Conservation (phyloP, 352 stramenopile genomes). For the Globisporangium paddicum region DNA sequence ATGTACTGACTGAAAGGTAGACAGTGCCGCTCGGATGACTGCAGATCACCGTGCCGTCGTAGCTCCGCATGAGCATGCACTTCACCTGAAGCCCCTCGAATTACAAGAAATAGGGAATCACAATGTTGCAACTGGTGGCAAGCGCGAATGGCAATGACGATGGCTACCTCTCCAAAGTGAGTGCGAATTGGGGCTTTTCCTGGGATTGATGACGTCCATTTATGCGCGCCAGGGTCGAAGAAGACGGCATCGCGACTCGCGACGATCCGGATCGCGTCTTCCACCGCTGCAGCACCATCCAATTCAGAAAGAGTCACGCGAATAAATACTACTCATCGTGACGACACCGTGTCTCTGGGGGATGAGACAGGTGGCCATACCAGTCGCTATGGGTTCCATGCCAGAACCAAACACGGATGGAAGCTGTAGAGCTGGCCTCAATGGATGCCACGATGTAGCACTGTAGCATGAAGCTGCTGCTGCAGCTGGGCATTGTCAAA, state of each 20-base stretch:
- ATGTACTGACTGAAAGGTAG: slow-evolving; percentile 42
- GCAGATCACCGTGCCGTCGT: slow-evolving; percentile 55
- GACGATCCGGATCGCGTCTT: slow-evolving; percentile 47
- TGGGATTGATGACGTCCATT: slow-evolving; percentile 42
- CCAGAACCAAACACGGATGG: no score
- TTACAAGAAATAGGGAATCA: neutral
- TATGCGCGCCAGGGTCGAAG: slow-evolving; percentile 31
- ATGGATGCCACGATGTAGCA: no score
- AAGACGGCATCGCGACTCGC: slow-evolving; percentile 44
- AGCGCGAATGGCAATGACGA: neutral
- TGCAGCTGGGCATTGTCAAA: no score
- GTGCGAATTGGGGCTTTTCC: slow-evolving; percentile 37
- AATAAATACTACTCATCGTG: no score
- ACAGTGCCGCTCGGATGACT: slow-evolving; percentile 29
- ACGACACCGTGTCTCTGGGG: no score
- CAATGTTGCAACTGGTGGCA: neutral
- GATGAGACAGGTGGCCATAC: no score
- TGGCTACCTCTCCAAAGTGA: slow-evolving; percentile 39
- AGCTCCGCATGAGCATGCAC: slow-evolving; percentile 32
- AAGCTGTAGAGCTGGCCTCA: no score
- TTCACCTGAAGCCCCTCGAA: slow-evolving; percentile 26
- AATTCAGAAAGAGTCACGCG: no score
- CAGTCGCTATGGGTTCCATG: no score
- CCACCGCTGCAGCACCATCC: slow-evolving; percentile 27
- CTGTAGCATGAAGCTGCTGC: no score